phyloP scores from a whole-genome alignment of 805 yeast species.

The Candida corydali region DNA sequence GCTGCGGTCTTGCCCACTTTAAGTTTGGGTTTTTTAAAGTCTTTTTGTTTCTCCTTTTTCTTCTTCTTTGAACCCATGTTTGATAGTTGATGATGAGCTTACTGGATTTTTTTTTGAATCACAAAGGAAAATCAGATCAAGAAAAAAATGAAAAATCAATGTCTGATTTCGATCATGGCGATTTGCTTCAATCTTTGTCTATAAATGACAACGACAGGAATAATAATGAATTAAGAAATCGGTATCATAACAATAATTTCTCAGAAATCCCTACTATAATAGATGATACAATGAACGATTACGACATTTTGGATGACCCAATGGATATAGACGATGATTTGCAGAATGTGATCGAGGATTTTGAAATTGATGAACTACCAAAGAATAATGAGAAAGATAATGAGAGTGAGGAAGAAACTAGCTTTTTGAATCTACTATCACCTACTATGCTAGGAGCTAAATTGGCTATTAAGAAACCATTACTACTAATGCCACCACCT shows the following conservation, averaged over 20 bases:
- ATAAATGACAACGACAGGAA: conserved; percentile 15
- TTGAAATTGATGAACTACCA: conserved; percentile 2
- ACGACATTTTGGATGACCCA: conserved; percentile 19
- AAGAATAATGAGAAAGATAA: background rate
- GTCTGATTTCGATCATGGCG: conserved; percentile 18
- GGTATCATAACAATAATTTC: no score
- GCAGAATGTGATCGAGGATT: no score
- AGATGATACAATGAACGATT: conserved; percentile 8
- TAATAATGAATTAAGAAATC: no score
- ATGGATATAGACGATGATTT: conserved; percentile 20
- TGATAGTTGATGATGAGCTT: conserved; percentile 2
- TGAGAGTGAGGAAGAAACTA: conserved; percentile 10
- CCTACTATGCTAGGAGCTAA: conserved; percentile 42
- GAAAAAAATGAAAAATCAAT: no score
- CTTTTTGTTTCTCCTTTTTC: conserved; percentile 64
- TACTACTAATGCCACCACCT: conserved; percentile 28
- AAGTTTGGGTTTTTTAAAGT: conserved; percentile 72
- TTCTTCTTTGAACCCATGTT: conserved; percentile 49
- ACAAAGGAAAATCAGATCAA: background rate
- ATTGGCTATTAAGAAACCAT: conserved; percentile 29
- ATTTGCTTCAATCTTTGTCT: conserved; percentile 20
- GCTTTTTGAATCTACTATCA: conserved; percentile 20
- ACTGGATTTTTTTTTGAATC: background rate
- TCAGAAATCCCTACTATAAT: background rate
- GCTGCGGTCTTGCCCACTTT: conserved; percentile 82